Base-by-base conservation (phyloP, 2,329 filamentous ascomycete genomes). In the Fusarium virguliforme region DNA sequence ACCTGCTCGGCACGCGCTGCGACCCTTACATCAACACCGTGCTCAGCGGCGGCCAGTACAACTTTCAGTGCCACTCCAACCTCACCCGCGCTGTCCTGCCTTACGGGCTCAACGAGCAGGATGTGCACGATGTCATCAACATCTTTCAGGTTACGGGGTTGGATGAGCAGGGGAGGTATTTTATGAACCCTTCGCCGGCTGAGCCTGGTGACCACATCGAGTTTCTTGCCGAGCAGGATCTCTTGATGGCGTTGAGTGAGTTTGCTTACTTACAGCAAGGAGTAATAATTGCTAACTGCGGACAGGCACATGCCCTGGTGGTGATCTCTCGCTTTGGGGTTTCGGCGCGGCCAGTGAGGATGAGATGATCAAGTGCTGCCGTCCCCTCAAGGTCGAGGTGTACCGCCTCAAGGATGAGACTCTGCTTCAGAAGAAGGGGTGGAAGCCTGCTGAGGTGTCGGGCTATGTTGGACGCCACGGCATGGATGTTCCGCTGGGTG, bases 51-150 rank as follows among this genome's bases (percentile, higher is more conserved):
- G 85, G 88, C 55, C 85, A 85, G 34, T 96, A 94, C 78, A 91
- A 96, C 79, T 95, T 88, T 79, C 93, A 96, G 78, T 97, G 94
- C 79, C 93, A 95, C 76, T 94, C 91, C 2, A 97, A 97, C 78
- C 86, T 97, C 10, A 89, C 89, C 1, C 88, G 94, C 4, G 92
- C 94, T 0, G 88, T 96, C 3, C 68, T 90, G 1, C 90, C 91
- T 0, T 90, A 85, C 67, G 92, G 92, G 0, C 79, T 96, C 43
- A 86, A 84, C 6, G 94, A 96, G 80, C 83, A 84, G 32, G 93
- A 96, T 76, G 89, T 96, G 2, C 94, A 97, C 75, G 93, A 97
- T 78, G 93, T 97, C 0, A 85, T 97, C 60, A 97, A 97, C 76
- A 85, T 97, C 4, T 96, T 97, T 77, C 94, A 97, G 79, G 92